Evolutionary conservation across 139 green algal species (phyloP).

Genomic region (Diplosphaera chodatii): DNA sequence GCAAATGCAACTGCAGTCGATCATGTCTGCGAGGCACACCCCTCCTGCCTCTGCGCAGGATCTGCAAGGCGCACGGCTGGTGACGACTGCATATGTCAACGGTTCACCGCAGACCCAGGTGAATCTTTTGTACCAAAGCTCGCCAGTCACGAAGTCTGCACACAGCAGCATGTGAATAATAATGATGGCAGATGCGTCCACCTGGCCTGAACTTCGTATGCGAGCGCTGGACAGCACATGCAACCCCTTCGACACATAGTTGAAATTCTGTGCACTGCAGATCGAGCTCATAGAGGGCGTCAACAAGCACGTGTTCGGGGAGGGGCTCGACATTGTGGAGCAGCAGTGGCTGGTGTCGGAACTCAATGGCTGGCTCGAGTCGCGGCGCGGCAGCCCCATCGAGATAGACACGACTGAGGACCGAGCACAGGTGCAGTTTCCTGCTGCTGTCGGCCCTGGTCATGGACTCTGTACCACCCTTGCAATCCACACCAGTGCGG

Average conservation of each 20-base stretch:
- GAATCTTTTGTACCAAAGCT: no score
- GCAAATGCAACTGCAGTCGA: no score
- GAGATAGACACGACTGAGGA: conserved; percentile 14
- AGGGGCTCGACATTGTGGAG: conserved; percentile 58
- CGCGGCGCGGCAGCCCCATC: neutral
- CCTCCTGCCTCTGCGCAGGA: conserved; percentile 6
- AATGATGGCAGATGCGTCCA: conserved; percentile 38
- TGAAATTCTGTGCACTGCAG: conserved; percentile 34
- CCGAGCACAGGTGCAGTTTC: no score
- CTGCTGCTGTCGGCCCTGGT: no score
- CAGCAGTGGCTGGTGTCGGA: conserved; percentile 73
- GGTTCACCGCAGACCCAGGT: conserved; percentile 33
- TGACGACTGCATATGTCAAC: conserved; percentile 29
- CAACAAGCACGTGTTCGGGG: conserved; percentile 24
- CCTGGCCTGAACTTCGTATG: no score
- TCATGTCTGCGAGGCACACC: no score
- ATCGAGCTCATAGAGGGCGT: conserved; percentile 57
- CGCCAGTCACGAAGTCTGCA: no score
- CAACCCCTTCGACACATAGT: no score
- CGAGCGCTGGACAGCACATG: no score
- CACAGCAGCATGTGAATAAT: conserved; percentile 2
- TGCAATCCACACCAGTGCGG: no score
- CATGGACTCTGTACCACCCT: no score
- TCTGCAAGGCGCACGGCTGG: conserved; percentile 20
- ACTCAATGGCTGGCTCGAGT: conserved; percentile 66